phyloP scores from a whole-genome alignment of 352 stramenopile genomes.

The Peronospora destructor region DNA sequence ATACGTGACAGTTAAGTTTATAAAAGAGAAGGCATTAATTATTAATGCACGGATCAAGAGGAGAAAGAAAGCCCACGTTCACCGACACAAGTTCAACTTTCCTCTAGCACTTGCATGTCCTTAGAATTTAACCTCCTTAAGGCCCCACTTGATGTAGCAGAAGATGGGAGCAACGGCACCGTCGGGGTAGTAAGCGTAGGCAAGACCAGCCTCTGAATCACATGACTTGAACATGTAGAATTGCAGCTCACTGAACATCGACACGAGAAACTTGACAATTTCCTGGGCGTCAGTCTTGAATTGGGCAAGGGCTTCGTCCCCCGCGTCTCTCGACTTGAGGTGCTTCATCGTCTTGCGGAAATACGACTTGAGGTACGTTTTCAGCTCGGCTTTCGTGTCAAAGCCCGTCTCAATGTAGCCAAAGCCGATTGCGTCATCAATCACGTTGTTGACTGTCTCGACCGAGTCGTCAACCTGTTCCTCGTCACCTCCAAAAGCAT shows the following conservation, averaged over 20 bases:
- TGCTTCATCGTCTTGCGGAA: slow-evolving; percentile 66
- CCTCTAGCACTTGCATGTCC: slow-evolving; percentile 18
- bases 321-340: slow-evolving; percentile 40
- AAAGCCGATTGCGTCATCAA: slow-evolving; percentile 51
- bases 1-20: slow-evolving; percentile 6
- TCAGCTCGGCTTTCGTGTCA: slow-evolving; percentile 55
- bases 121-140: slow-evolving; percentile 74
- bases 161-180: slow-evolving; percentile 44
- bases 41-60: slow-evolving; percentile 28
- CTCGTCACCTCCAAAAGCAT: slow-evolving; percentile 46
- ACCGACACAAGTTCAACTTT: slow-evolving; percentile 1
- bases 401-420: slow-evolving; percentile 58
- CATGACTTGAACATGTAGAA: slow-evolving; percentile 65
- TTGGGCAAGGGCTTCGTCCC: slow-evolving; percentile 37
- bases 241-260: slow-evolving; percentile 60
- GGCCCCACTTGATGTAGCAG: slow-evolving; percentile 64
- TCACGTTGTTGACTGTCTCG: slow-evolving; percentile 61
- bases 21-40: slow-evolving; percentile 32
- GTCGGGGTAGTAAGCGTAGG: slow-evolving; percentile 62
- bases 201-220: slow-evolving; percentile 54
- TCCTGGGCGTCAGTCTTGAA: slow-evolving; percentile 62
- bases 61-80: not conserved
- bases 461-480: slow-evolving; percentile 44
- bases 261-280: slow-evolving; percentile 61
- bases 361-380: slow-evolving; percentile 67